Conservation (phyloP, 2,329 filamentous ascomycete genomes). For the Sporothrix phasma region DNA sequence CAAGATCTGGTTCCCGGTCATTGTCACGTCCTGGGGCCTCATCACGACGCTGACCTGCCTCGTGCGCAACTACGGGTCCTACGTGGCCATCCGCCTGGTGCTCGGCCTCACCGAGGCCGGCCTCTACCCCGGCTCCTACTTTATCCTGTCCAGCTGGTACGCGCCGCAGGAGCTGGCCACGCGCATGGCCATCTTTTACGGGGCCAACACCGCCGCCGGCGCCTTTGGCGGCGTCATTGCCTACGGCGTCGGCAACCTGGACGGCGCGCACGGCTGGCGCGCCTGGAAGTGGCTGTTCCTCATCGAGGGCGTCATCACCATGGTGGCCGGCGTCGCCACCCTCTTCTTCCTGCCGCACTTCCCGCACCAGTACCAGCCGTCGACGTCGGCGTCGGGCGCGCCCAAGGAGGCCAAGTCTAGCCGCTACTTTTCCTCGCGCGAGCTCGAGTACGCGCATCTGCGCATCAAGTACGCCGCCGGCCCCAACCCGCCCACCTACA, state of each 20-base stretch:
- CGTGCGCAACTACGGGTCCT: conserved; percentile 51
- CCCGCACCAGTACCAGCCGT: conserved; percentile 17
- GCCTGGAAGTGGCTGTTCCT: conserved; percentile 33
- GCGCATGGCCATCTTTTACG: conserved; percentile 19
- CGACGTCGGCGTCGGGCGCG: background rate
- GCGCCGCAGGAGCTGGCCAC: conserved; percentile 18
- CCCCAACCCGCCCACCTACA: conserved; percentile 15
- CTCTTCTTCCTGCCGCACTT: conserved; percentile 23
- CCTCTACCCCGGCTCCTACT: conserved; percentile 53
- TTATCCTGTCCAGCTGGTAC: conserved; percentile 20
- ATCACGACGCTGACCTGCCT: conserved; percentile 60
- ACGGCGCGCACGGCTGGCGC: conserved; percentile 2
- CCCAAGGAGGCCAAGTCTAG: conserved; percentile 27
- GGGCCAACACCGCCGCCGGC: conserved; percentile 18
- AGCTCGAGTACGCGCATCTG: conserved; percentile 30
- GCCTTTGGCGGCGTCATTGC: conserved; percentile 17
- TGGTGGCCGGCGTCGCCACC: conserved; percentile 26
- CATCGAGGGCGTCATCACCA: conserved; percentile 32
- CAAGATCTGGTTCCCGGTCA: conserved; percentile 15
- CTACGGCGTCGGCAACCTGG: conserved; percentile 16
- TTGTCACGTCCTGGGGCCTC: conserved; percentile 48
- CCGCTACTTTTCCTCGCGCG: conserved; percentile 42
- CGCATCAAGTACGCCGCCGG: conserved; percentile 17
- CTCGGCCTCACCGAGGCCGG: conserved; percentile 61
- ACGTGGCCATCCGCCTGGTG: conserved; percentile 58